These are phyloP conservation scores for Acidiella bohemica DNA, from an alignment of 495 filamentous ascomycete genomes.

Conservation along the genomic window DNA sequence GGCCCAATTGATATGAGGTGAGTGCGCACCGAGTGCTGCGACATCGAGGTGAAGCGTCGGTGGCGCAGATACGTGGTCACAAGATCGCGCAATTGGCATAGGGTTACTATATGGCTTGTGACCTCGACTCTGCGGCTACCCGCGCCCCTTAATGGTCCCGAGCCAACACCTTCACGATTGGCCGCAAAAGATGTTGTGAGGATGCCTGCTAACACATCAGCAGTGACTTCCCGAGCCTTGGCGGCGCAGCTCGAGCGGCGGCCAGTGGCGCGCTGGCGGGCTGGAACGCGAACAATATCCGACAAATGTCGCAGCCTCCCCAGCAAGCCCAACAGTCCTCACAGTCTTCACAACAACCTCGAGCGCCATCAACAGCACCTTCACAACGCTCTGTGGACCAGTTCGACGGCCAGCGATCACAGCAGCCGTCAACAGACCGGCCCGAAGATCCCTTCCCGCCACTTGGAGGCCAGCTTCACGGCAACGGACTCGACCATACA, in stretches of 20 bases:
- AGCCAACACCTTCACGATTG: neutral
- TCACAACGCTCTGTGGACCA: constrained; percentile 16
- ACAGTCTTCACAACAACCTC: constrained; percentile 2
- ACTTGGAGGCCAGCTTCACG: constrained; percentile 54
- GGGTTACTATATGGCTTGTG: too few species aligned
- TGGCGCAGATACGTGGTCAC: too few species aligned
- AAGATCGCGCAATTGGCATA: neutral
- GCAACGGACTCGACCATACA: constrained; percentile 49
- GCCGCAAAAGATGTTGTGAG: neutral
- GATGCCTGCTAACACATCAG: too few species aligned
- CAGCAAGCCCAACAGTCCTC: constrained; percentile 7
- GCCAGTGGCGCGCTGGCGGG: constrained; percentile 8
- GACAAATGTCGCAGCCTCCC: constrained; percentile 3
- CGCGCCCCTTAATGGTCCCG: too few species aligned
- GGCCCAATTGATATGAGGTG: constrained; percentile 21
- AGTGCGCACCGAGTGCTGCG: too few species aligned
- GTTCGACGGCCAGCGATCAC: constrained; percentile 11
- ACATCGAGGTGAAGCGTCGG: too few species aligned
- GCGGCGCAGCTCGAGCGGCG: constrained; percentile 16
- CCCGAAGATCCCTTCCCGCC: constrained; percentile 66
- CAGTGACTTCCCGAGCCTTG: constrained; percentile 18
- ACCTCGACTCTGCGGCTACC: too few species aligned
- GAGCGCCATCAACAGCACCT: constrained; percentile 16
- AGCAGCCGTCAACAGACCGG: constrained; percentile 4
- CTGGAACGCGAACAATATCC: constrained; percentile 14